Evolutionary conservation across 352 stramenopile species (phyloP).

Genomic region (Pythium myriotylum): DNA sequence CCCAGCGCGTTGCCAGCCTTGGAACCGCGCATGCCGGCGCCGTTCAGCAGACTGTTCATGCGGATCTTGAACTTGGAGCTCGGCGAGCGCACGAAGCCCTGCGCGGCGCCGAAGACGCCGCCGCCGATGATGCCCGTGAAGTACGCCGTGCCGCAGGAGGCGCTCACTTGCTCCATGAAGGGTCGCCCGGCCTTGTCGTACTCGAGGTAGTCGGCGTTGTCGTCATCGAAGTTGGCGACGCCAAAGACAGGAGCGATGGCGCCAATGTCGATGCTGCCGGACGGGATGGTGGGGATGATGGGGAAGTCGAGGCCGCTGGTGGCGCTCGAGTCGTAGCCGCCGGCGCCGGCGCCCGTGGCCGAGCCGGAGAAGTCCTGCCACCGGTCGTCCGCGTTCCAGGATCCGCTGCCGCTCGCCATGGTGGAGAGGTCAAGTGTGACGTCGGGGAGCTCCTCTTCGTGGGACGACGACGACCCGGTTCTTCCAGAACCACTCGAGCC

Average conservation of each 20-base stretch:
- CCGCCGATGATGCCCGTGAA: slow-evolving; percentile 86
- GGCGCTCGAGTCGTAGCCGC: slow-evolving; percentile 53
- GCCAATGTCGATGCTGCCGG: slow-evolving; percentile 78
- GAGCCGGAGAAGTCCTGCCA: slow-evolving; percentile 70
- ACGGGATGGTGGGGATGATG: slow-evolving; percentile 72
- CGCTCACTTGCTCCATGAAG: slow-evolving; percentile 85
- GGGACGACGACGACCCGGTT: slow-evolving; percentile 5
- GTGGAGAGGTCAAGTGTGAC: background rate
- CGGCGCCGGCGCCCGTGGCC: slow-evolving; percentile 27
- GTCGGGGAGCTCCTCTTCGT: background rate
- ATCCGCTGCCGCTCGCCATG: slow-evolving; percentile 41
- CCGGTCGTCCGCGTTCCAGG: slow-evolving; percentile 75
- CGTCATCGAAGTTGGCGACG: slow-evolving; percentile 74
- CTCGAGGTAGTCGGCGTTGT: slow-evolving; percentile 82
- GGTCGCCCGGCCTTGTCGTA: slow-evolving; percentile 84
- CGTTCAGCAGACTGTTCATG: slow-evolving; percentile 90
- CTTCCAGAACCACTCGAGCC: slow-evolving; percentile 20
- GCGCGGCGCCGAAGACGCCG: slow-evolving; percentile 62
- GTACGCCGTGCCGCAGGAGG: slow-evolving; percentile 79
- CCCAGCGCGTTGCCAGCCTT: slow-evolving; percentile 85
- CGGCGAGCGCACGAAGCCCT: slow-evolving; percentile 71
- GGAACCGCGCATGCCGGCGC: slow-evolving; percentile 74
- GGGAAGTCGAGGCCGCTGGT: slow-evolving; percentile 66
- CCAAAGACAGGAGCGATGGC: slow-evolving; percentile 87
- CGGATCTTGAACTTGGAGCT: slow-evolving; percentile 89